Evolutionary conservation across 495 filamentous ascomycete species (phyloP), one percentile per base, ranked within the genome.

Genomic region (Cercophora sp.): DNA sequence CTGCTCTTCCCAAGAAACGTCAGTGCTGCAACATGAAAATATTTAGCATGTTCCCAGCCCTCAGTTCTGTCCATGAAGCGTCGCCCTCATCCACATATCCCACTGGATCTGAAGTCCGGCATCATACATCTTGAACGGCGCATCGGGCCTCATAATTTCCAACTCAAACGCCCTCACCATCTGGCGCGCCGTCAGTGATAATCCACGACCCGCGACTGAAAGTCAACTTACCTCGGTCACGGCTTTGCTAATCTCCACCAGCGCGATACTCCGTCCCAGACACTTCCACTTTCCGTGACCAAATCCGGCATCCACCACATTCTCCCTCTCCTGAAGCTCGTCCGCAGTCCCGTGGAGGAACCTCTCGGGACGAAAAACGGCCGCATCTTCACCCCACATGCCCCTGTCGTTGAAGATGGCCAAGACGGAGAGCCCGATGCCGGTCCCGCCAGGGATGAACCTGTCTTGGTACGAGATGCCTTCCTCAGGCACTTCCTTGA

Each of bases 371-470:
- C 73, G 64, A 48, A 79, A 84, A 2, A 53, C 22, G 42, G 75
- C 61, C 1, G 66, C 66, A 52, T 81, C 74, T 0, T 59, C 45
- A 11, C 69, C 70, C 58, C 58, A 73, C 32, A 68, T 54, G 27
- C 46, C 53, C 43, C 54, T 56, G 29, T 67, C 49, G 5, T 64
- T 55, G 10, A 62, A 29, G 1, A 67, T 57, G 5, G 58, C 57
- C 25, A 50, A 66, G 15, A 56, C n/a, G 23, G 41, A 52, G 16
- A 40, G 44, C 10, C 59, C 75, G 16, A 88, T 71, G 53, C 80
- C 75, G 0, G 79, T 83, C 4, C 82, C 83, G 15, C 70, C 75
- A 0, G 84, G 84, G 0, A 70, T 48, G 16, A 40, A 53, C 16
- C 51, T 43, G 4, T 64, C 68, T 26, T 35, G 22, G 39, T 67